phyloP scores from a whole-genome alignment of 2,329 filamentous ascomycete species.

The Aspergillus fructus region DNA sequence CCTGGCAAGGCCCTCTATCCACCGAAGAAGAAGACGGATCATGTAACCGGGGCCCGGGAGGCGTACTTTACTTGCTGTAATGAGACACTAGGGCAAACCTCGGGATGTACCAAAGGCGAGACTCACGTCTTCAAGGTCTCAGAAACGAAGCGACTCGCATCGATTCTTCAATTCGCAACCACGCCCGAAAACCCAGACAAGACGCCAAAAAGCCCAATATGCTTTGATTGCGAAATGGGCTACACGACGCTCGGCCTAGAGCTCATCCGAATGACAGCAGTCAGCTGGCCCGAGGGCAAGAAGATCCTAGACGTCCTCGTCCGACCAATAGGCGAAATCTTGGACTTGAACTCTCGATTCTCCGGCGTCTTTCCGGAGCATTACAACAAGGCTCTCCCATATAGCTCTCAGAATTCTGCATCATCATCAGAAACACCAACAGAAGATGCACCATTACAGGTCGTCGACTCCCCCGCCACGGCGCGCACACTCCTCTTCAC shows the following conservation, averaged over 20 bases:
- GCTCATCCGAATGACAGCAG: constrained; percentile 83
- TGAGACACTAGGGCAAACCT: constrained; percentile 67
- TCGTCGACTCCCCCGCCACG: constrained; percentile 71
- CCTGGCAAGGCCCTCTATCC: constrained; percentile 69
- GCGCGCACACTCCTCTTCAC: constrained; percentile 78
- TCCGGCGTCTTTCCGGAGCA: constrained; percentile 83
- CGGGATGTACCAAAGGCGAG: constrained; percentile 69
- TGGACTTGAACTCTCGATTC: constrained; percentile 90
- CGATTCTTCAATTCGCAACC: constrained; percentile 73
- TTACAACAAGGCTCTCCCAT: constrained; percentile 66
- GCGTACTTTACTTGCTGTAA: constrained; percentile 77
- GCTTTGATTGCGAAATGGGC: constrained; percentile 97
- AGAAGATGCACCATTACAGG: constrained; percentile 55
- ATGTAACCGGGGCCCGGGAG: constrained; percentile 56
- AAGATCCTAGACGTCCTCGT: constrained; percentile 82
- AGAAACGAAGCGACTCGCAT: constrained; percentile 72
- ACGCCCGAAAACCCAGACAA: constrained; percentile 58
- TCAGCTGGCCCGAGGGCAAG: constrained; percentile 78
- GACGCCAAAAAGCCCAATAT: constrained; percentile 54
- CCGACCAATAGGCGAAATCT: constrained; percentile 74
- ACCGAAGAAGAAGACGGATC: constrained; percentile 52
- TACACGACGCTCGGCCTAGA: constrained; percentile 89
- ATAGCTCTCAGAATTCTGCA: constrained; percentile 27
- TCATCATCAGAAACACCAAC: constrained; percentile 19
- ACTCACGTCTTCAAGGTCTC: constrained; percentile 87